Evolutionary conservation across 2,329 filamentous ascomycete species (phyloP).

Genomic region (Fusarium globosum): DNA sequence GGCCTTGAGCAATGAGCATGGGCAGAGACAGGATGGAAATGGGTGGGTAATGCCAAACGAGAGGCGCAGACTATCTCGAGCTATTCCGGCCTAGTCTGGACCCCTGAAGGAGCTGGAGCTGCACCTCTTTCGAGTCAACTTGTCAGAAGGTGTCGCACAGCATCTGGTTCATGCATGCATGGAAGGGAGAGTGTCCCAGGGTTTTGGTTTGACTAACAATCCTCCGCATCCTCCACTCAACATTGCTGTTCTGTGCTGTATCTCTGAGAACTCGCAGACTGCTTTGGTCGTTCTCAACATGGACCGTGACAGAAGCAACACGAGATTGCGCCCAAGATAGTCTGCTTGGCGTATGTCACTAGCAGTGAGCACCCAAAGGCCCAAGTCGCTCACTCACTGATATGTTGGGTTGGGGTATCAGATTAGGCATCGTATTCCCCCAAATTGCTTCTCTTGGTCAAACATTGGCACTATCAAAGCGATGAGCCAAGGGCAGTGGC

Average conservation of each 20-base stretch:
- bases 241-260: not conserved
- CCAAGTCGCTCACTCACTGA: not conserved
- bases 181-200: slow-evolving; percentile 17
- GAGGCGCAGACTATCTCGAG: slow-evolving; percentile 25
- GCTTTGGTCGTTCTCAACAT: not conserved
- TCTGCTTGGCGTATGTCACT: slow-evolving; percentile 36
- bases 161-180: slow-evolving; percentile 31
- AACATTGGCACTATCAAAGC: slow-evolving; percentile 8
- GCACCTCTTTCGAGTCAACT: not conserved
- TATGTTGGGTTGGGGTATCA: not conserved
- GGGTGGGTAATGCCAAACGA: slow-evolving; percentile 24
- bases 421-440: slow-evolving; percentile 22
- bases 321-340: slow-evolving; percentile 21
- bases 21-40: slow-evolving; percentile 5
- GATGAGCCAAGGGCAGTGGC: not conserved
- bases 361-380: not conserved
- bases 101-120: slow-evolving; percentile 19
- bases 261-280: not conserved
- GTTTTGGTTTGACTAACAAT: slow-evolving; percentile 19
- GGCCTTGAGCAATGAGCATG: not conserved
- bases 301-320: slow-evolving; percentile 10
- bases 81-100: slow-evolving; percentile 15
- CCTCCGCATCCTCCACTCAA: not conserved
- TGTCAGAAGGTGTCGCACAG: slow-evolving; percentile 29
- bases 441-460: slow-evolving; percentile 23